Evolutionary conservation across 495 filamentous ascomycete species (phyloP).

Genomic region (Chaetomium cochliodes): DNA sequence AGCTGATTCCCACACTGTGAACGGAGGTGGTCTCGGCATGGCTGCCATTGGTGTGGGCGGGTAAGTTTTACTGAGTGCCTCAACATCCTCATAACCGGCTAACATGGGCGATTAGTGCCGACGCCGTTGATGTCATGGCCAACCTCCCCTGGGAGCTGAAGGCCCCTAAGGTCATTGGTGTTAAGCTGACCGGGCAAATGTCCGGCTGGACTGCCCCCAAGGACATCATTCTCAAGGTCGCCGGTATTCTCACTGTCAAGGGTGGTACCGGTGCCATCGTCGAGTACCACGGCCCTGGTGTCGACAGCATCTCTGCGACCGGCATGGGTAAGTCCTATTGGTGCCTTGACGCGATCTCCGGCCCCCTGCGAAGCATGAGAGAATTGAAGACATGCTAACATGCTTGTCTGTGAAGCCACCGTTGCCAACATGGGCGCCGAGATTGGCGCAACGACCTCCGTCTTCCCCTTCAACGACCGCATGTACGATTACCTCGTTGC

Average conservation of each 20-base stretch:
- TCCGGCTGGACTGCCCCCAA: slow-evolving; percentile 95
- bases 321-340: slow-evolving; percentile 46
- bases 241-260: slow-evolving; percentile 95
- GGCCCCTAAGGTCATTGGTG: slow-evolving; percentile 95
- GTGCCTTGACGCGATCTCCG: background rate
- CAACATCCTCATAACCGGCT: too few relatives aligned
- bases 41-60: slow-evolving; percentile 96
- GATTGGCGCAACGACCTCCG: slow-evolving; percentile 94
- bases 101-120: slow-evolving; percentile 52
- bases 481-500: slow-evolving; percentile 94
- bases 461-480: slow-evolving; percentile 98
- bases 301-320: slow-evolving; percentile 61
- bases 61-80: background rate
- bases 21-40: slow-evolving; percentile 96
- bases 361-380: background rate
- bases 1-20: slow-evolving; percentile 91
- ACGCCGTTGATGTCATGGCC: slow-evolving; percentile 98
- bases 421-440: slow-evolving; percentile 66
- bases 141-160: slow-evolving; percentile 98
- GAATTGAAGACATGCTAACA: background rate
- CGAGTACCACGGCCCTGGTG: slow-evolving; percentile 84
- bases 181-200: slow-evolving; percentile 85
- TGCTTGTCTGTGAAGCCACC: slow-evolving; percentile 45
- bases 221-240: slow-evolving; percentile 98
- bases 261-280: slow-evolving; percentile 96